Percentiles rank a stretch among this genome's conserved stretches.
Evolutionary conservation across 1,139 yeast species (phyloP).

Genomic region (Sugiyamaella paludigena): DNA sequence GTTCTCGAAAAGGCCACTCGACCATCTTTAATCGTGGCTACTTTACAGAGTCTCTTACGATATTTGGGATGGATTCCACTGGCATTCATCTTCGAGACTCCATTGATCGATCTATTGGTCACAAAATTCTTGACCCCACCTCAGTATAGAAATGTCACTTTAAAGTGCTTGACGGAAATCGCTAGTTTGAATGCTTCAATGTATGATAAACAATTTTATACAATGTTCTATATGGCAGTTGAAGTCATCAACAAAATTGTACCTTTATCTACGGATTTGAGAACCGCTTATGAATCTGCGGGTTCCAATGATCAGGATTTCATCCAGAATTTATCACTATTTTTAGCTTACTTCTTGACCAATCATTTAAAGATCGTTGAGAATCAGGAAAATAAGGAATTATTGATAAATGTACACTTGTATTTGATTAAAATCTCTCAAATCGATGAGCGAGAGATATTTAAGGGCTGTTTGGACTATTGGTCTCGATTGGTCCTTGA

Average conservation of each 20-base stretch:
- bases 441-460: conserved; percentile 92
- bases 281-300: conserved; percentile 69
- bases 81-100: conserved; percentile 85
- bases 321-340: conserved; percentile 93
- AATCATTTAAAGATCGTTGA: conserved; percentile 78
- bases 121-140: conserved; percentile 73
- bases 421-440: conserved; percentile 82
- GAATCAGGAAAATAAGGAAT: conserved; percentile 55
- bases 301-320: conserved; percentile 86
- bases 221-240: conserved; percentile 71
- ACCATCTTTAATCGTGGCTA: conserved; percentile 78
- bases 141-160: conserved; percentile 77
- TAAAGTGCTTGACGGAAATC: conserved; percentile 91
- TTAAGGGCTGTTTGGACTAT: conserved; percentile 91
- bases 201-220: conserved; percentile 66
- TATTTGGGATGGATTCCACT: conserved; percentile 95
- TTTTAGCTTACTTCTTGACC: conserved; percentile 76
- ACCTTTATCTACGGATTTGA: conserved; percentile 74
- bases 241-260: conserved; percentile 67
- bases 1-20: conserved; percentile 85
- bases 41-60: conserved; percentile 76
- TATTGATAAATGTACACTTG: conserved; percentile 68
- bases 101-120: conserved; percentile 67
- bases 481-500: conserved; percentile 84
- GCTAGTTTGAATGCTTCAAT: conserved; percentile 53